Percentiles rank a stretch among this genome's conserved stretches.
These are phyloP conservation scores for Blastocystis sp. DNA, from an alignment of 352 stramenopile species.

Conservation along the genomic window DNA sequence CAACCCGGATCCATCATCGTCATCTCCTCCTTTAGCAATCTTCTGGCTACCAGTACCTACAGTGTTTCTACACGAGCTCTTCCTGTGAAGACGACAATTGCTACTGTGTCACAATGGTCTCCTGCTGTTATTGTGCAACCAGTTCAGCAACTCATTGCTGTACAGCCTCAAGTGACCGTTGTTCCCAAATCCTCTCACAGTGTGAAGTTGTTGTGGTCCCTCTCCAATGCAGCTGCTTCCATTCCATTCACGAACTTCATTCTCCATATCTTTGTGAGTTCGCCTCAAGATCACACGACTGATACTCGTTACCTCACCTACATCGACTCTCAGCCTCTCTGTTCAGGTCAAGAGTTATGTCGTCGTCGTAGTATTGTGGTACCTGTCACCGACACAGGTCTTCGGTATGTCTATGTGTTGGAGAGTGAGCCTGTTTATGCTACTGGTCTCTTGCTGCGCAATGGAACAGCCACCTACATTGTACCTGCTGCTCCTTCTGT, in stretches of 20 bases:
- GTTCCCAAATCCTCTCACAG: constrained; percentile 45
- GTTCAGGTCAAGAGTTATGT: not conserved
- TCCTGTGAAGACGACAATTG: not conserved
- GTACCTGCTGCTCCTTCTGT: not conserved
- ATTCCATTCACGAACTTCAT: constrained; percentile 13
- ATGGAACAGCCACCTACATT: not conserved
- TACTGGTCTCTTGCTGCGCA: not conserved
- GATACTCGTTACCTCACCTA: constrained; percentile 30
- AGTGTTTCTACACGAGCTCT: not conserved
- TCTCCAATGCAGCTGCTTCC: not conserved
- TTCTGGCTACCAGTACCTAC: not conserved
- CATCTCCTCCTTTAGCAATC: not conserved
- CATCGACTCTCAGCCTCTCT: constrained; percentile 34
- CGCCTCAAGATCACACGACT: not conserved
- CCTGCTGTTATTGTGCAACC: not conserved
- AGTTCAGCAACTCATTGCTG: not conserved
- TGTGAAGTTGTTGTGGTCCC: not conserved
- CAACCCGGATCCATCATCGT: not conserved
- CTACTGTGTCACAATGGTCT: not conserved
- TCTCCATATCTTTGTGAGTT: constrained; percentile 15
- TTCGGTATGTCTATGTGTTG: constrained; percentile 21
- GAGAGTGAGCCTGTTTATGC: not conserved
- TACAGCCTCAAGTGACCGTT: not conserved
- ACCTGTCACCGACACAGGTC: not conserved
- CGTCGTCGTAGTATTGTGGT: not conserved